Base-by-base conservation (phyloP, 306 rosid genomes). In the Fragaria vesca region DNA sequence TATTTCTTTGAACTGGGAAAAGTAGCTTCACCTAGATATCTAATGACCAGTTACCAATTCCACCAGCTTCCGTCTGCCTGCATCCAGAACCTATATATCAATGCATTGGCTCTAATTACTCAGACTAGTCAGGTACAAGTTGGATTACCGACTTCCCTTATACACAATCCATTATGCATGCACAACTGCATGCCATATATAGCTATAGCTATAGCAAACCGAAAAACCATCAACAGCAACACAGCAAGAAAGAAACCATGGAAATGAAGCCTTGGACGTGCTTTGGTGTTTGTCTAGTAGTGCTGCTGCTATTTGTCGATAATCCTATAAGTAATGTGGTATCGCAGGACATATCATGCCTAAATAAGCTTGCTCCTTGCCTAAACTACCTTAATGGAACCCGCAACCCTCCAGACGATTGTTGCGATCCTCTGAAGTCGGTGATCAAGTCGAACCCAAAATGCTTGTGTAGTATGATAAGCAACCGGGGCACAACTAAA, bases 371-470 rank as follows among this genome's bases (percentile, higher is more conserved):
- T 2, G 74, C 83, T 57, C 90, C 90, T 21, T 91, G 96, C 75
- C 45, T 89, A 17, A 87, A 62, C 72, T 89, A 83, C 77, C 86
- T 91, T 0, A 84, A 87, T 60, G 91, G 91, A 47, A 86, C 85
- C 12, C 11, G 81, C 78, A 69, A 87, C 12, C 93, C 93, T 2
- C 89, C 89, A 16, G 80, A 76, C 28, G 80, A 71, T 38, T 89
- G 96, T 21, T 91, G 93, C 45, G 80, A 84, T 42, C 96, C 93
- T 58, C 79, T 91, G 2, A 87, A 83, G 79, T 76, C 85, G 2
- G 66, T 89, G 75, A 87, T 89, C 73, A 73, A 86, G 72, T 83
- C 91, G 2, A 83, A 83, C 21, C 84, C 86, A 13, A 16, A 81
- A 36, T 91, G 93, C 72, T 46, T 91, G 24, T 89, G 93, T 26